Evolutionary conservation across 1,139 yeast genomes (phyloP).

Genomic region (Petasospora fabianii): DNA sequence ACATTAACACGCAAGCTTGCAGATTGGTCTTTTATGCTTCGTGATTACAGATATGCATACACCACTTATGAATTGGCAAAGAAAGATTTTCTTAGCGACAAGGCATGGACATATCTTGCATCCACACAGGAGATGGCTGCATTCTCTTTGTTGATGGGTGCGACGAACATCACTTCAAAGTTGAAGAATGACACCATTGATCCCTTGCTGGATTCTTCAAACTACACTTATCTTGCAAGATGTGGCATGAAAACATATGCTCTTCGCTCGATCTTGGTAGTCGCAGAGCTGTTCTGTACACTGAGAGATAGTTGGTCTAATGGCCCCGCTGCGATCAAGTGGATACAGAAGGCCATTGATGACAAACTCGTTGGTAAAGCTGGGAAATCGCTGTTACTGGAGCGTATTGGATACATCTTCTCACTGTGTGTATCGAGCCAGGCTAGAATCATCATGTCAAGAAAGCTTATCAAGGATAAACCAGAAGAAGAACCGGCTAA

Average conservation of each 20-base stretch:
- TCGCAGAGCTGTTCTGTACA: constrained; percentile 36
- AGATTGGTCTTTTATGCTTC: constrained; percentile 86
- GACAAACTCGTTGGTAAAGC: constrained; percentile 31
- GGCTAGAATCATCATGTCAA: constrained; percentile 20
- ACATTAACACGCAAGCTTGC: constrained; percentile 78
- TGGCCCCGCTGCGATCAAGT: constrained; percentile 36
- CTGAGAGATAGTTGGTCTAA: constrained; percentile 38
- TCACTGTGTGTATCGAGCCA: constrained; percentile 32
- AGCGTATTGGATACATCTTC: constrained; percentile 45
- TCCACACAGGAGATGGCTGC: constrained; percentile 87
- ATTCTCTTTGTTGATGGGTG: constrained; percentile 65
- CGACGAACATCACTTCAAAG: constrained; percentile 58
- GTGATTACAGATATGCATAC: constrained; percentile 84
- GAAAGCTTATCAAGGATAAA: constrained; percentile 14
- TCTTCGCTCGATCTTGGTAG: constrained; percentile 33
- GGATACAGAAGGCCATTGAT: constrained; percentile 35
- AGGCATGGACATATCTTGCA: constrained; percentile 81
- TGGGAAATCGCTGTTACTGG: constrained; percentile 44
- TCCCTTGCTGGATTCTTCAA: constrained; percentile 46
- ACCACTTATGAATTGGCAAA: constrained; percentile 78
- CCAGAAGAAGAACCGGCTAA: constrained; percentile 31
- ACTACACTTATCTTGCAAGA: constrained; percentile 29
- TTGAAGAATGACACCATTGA: constrained; percentile 60
- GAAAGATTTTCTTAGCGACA: constrained; percentile 73
- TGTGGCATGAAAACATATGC: constrained; percentile 36